Base-by-base conservation (phyloP, 164 flowering plant genomes). In the Piper longum region DNA sequence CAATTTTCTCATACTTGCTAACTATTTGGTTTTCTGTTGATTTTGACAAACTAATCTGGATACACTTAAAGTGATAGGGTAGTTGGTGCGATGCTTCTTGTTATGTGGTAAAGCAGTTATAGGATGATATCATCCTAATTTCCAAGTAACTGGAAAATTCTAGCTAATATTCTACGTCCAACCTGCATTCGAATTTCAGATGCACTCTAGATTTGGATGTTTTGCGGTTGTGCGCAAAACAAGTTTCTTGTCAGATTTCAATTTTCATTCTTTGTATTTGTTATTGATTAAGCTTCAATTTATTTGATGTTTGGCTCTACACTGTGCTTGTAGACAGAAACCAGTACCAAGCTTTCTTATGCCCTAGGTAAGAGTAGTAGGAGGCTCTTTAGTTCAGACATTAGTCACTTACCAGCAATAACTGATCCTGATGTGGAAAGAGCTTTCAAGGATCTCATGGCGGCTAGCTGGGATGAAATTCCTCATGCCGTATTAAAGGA, bases 391-490 rank as follows among this genome's bases (percentile, higher is more conserved):
- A 79, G 97, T 69, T 82, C 81, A 59, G 95, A 76, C 75, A 74
- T 81, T 39, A 43, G 78, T 48, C 83, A 79, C 67, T 51, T 78
- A 66, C 96, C 97, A 68, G 71, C 8, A 60, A 83, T 93, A 62
- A 74, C 78, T 64, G 96, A 93, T 67, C 77, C 82, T 64, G 89
- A 93, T 8, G 74, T 88, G 66, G 43, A 64, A n/a, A 69, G 63
- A 59, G 96, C 69, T 48, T 86, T 90, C 74, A 90, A 85, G 79
- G 95, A 85, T 64, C 78, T 93, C 64, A 80, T 90, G 83, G 97
- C 52, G 11, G 79, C 74, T 60, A 77, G 74, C 70, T 93, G 95
- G 97, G 85, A 81, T 72, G 85, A 86, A 64, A 80, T 90, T 40
- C 86, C 95, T 18, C 67, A 77, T 62, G 18, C 75, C 45, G 80